Percentiles rank a stretch among this genome's conserved stretches.
Conservation (phyloP, 129 eudicot species). For the Tanacetum coccineum region DNA sequence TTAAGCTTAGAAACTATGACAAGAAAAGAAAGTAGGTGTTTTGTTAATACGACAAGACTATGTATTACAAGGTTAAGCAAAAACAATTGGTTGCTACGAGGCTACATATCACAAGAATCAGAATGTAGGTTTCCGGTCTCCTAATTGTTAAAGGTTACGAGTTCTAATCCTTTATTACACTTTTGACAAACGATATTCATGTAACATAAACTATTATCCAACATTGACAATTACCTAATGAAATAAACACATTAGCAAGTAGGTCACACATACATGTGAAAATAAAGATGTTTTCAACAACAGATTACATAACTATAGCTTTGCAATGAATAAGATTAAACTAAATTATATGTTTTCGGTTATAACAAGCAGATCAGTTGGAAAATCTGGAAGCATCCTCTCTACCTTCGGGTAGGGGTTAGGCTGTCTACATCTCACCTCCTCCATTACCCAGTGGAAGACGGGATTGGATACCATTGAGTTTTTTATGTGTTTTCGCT, state of each 20-base stretch:
- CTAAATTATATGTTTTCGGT: not conserved
- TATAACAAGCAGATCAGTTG: no score
- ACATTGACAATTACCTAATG: not conserved
- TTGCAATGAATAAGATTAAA: conserved; percentile 2
- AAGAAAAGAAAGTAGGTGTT: not conserved
- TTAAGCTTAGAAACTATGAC: not conserved
- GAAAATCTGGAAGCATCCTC: no score
- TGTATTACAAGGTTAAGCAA: not conserved
- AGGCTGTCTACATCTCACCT: no score
- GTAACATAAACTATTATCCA: not conserved
- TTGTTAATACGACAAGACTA: not conserved
- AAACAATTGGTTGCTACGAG: not conserved
- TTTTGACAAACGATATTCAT: not conserved
- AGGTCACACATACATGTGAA: conserved; percentile 11
- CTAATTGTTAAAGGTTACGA: not conserved
- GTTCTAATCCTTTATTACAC: not conserved
- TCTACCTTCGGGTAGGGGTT: no score
- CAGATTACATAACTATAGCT: not conserved
- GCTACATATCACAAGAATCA: not conserved
- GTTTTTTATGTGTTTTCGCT: no score
- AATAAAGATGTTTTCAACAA: not conserved
- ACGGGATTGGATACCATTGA: no score
- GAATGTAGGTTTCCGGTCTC: not conserved
- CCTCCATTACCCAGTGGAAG: no score
- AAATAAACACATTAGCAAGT: not conserved